These are phyloP conservation scores for Nelumbo lutea DNA, from an alignment of 164 flowering plant genomes.

Conservation along the genomic window DNA sequence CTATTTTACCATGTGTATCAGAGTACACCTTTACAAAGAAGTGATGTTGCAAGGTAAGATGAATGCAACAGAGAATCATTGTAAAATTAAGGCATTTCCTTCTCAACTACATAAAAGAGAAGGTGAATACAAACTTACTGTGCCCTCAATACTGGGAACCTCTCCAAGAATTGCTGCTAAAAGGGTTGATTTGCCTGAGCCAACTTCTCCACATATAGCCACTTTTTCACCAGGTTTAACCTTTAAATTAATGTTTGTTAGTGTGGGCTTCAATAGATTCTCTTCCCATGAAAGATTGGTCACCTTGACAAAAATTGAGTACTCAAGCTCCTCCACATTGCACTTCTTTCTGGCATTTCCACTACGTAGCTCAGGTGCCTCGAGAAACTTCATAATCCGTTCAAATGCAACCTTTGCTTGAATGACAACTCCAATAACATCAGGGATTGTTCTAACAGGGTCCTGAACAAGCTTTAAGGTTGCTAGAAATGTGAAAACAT, in stretches of 20 bases:
- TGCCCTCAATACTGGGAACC: conserved; percentile 36
- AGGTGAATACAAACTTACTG: conserved; percentile 26
- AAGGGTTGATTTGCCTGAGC: conserved; percentile 60
- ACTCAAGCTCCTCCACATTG: neutral
- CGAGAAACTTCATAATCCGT: conserved; percentile 41
- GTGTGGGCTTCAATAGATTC: conserved; percentile 25
- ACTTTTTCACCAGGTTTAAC: conserved; percentile 33
- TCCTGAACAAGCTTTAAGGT: conserved; percentile 48
- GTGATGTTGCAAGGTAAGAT: neutral
- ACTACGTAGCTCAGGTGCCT: conserved; percentile 42
- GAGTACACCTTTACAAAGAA: neutral
- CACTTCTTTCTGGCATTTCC: conserved; percentile 18
- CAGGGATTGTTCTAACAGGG: conserved; percentile 43
- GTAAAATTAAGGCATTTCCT: neutral
- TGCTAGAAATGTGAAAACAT: conserved; percentile 53
- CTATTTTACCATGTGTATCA: neutral
- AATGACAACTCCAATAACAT: conserved; percentile 42
- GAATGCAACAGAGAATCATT: neutral
- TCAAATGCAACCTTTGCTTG: conserved; percentile 51
- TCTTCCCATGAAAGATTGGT: conserved; percentile 47
- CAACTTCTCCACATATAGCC: conserved; percentile 60
- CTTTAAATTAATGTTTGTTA: conserved; percentile 31
- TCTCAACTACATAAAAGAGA: neutral
- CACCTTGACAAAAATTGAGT: conserved; percentile 26
- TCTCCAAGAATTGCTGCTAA: conserved; percentile 54